phyloP scores from a whole-genome alignment of 163 green algal species.

The Scenedesmus sp. region DNA sequence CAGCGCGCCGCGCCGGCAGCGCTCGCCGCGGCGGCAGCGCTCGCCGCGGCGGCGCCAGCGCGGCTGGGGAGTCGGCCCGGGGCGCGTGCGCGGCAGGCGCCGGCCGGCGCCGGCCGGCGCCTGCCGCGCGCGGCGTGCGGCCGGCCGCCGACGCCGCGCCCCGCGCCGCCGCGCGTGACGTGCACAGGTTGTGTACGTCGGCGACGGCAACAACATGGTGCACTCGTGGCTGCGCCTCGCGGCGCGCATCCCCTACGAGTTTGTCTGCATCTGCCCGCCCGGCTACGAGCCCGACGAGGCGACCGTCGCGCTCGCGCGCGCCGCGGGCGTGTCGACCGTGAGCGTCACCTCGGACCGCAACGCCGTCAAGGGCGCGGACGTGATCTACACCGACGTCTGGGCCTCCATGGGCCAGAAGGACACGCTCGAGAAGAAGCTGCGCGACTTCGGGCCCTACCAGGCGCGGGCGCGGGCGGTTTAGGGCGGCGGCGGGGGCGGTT shows the following conservation, averaged over 20 bases:
- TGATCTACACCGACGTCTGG: conserved; percentile 99
- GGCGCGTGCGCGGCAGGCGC: no score
- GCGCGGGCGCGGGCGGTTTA: conserved; percentile 56
- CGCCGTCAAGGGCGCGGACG: conserved; percentile 92
- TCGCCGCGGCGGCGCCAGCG: no score
- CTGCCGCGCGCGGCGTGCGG: neutral
- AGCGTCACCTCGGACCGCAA: conserved; percentile 84
- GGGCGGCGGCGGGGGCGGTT: no score
- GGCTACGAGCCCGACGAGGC: conserved; percentile 93
- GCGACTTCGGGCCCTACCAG: conserved; percentile 91
- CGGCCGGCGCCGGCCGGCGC: no score
- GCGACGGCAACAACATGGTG: conserved; percentile 99
- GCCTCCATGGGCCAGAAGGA: conserved; percentile 99
- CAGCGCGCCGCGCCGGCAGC: no score
- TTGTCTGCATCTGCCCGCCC: conserved; percentile 92
- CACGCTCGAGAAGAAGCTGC: conserved; percentile 81
- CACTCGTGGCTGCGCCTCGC: conserved; percentile 92
- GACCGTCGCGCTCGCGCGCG: conserved; percentile 77
- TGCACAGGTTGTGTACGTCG: conserved; percentile 87
- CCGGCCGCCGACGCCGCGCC: no score
- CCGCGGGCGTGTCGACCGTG: conserved; percentile 72
- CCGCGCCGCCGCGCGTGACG: conserved; percentile 41
- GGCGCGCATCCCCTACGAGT: conserved; percentile 86
- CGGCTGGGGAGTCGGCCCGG: no score
- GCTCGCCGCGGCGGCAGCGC: no score